Evolutionary conservation across 306 rosid species (phyloP), one percentile per base, ranked within the genome.

Genomic region (Spatholobus suberectus): DNA sequence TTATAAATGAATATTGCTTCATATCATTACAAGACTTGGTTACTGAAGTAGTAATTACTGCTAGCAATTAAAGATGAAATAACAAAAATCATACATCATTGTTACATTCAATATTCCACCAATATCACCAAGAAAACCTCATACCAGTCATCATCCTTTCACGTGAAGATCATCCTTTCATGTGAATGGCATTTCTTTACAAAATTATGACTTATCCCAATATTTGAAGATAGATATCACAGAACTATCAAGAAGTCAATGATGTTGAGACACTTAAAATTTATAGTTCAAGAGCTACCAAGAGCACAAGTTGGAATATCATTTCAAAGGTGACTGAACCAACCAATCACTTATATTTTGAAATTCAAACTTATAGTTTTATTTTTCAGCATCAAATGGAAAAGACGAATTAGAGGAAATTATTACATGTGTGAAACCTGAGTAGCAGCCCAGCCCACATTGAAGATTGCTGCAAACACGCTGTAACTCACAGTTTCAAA

Each of bases 381-480:
- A 44, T 34, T 73, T 51, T 44, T 23, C 34, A 79, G 32, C 70
- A 49, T 83, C 27, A 72, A 80, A 71, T 17, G 14, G 29, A 73
- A 67, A 73, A 77, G 15, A 83, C 32, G 21, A 79, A 72, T 66
- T 70, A 29, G 32, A 58, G 35, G 26, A 86, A 78, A 85, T 78
- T 52, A 90, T 87, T 89, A 96, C 99, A 96, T 93, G 91, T 96
- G 99, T 5, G 98, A 90, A 81, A 96, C 99, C 89, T 95, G 98
- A 77, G 97, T 90, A 66, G 98, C 98, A 84, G 98, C 99, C 99
- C 99, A 95, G 59, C 99, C 99, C 17, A 95, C 69, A 66, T 95
- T 95, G 84, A 93, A 95, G 83, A 95, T 92, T 68, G 98, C 97
- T 6, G 99, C 99, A 88, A 95, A 93, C 38, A 87, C 34, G 73